These are phyloP conservation scores for Candida silvatica DNA, from an alignment of 805 yeast species.

Conservation along the genomic window DNA sequence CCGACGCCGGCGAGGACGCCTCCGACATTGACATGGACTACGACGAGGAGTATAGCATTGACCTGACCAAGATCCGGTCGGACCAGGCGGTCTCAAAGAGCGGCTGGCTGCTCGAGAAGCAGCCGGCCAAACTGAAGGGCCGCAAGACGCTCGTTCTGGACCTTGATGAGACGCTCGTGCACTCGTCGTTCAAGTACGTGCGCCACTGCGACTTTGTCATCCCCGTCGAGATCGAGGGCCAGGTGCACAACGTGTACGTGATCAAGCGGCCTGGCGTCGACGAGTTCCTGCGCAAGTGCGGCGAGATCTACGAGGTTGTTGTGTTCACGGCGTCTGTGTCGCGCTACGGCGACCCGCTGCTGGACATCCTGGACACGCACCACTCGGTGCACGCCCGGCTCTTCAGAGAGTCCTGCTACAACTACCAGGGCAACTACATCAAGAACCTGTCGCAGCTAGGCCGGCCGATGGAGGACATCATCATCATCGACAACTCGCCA, in stretches of 20 bases:
- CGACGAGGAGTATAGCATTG: slow-evolving; percentile 27
- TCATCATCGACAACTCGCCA: slow-evolving; percentile 94
- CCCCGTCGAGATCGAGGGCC: slow-evolving; percentile 94
- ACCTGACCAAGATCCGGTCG: slow-evolving; percentile 57
- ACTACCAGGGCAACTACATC: slow-evolving; percentile 89
- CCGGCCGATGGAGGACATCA: slow-evolving; percentile 75
- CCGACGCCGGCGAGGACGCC: slow-evolving; percentile 1
- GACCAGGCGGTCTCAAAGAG: slow-evolving; percentile 63
- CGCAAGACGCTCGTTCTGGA: slow-evolving; percentile 87
- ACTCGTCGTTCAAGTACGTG: slow-evolving; percentile 85
- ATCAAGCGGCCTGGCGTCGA: slow-evolving; percentile 98
- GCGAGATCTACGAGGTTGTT: slow-evolving; percentile 86
- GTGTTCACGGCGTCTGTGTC: slow-evolving; percentile 96
- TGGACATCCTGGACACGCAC: slow-evolving; percentile 78
- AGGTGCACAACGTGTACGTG: slow-evolving; percentile 89
- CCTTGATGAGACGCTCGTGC: slow-evolving; percentile 93
- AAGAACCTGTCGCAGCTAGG: slow-evolving; percentile 93
- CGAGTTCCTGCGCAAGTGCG: slow-evolving; percentile 76
- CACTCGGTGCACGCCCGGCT: slow-evolving; percentile 79
- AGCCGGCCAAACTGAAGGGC: slow-evolving; percentile 37
- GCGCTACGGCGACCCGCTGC: slow-evolving; percentile 91
- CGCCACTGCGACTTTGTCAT: slow-evolving; percentile 93
- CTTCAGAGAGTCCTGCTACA: slow-evolving; percentile 90
- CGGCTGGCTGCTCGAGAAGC: slow-evolving; percentile 57
- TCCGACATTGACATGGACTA: not conserved